Base-by-base conservation (phyloP, 768 basidiomycete genomes). In the Pulveroboletus frians region DNA sequence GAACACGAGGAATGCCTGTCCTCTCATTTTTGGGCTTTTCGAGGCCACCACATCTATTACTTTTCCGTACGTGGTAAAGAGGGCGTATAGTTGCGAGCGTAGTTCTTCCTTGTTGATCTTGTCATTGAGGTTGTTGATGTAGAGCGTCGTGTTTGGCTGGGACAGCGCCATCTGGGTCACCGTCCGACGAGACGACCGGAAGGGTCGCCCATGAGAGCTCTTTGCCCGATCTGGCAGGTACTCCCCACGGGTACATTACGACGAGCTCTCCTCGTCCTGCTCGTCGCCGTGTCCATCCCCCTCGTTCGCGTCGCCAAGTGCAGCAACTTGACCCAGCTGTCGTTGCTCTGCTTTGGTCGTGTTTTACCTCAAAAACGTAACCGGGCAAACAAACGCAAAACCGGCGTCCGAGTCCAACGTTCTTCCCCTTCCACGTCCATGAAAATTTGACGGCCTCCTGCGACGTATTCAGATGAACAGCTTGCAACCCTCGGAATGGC, bases 1-100 rank as follows among this genome's bases (percentile, higher is more conserved):
- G 71, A 96, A 98, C 60, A 95, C 92, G 62, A 97, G 84, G 70
- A 96, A 98, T 1, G 95, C 95, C 69, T 96, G 93, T 18, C 93
- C 94, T 55, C 85, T 80, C 84, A 89, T 91, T 69, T 84, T 88
- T 50, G 80, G 72, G 64, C 76, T 80, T 69, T 95, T 93, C 21
- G 86, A 83, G 20, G 94, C 93, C 50, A 97, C 80, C 51, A 98
- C 83, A 67, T 97, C 95, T 73, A 98, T 81, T 50, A 98, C 75
- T 66, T 84, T 88, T 66, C 95, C 95, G 71, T 96, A 89, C 38
- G 93, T 88, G 8, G 87, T 85, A 74, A 98, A 98, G 42, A 97
- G 80, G 23, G 85, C 84, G 63, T 83, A 91, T 1, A 98, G 76
- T 71, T 92, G 88, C 9, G 72, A 70, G 40, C 83, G 80, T 17